phyloP scores from a whole-genome alignment of 768 basidiomycete species.

The Kwoniella sp. region DNA sequence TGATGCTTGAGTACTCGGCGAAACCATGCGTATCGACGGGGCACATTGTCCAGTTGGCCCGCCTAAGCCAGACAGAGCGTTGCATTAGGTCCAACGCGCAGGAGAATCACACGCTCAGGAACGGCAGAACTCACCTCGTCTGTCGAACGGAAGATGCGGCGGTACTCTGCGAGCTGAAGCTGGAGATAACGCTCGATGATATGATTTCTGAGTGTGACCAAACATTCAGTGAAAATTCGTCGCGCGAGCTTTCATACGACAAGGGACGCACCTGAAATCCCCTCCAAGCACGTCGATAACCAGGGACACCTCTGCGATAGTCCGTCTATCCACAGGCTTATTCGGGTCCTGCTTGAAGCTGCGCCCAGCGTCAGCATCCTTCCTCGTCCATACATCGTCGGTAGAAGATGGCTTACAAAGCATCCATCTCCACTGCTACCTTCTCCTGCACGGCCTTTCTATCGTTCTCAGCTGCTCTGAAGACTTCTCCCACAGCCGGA shows the following conservation, averaged over 20 bases:
- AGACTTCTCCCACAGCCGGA: conserved; percentile 73
- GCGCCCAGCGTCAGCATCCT: neutral
- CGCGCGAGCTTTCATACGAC: neutral
- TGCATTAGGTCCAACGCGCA: too few relatives aligned
- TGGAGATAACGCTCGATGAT: conserved; percentile 86
- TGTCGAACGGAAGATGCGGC: conserved; percentile 86
- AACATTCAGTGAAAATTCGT: neutral
- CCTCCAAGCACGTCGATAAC: conserved; percentile 84
- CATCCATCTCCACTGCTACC: conserved; percentile 87
- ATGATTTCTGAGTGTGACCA: conserved; percentile 57
- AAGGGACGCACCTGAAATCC: conserved; percentile 66
- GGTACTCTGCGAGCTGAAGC: conserved; percentile 90
- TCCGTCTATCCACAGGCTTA: conserved; percentile 65
- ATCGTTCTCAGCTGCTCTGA: conserved; percentile 75
- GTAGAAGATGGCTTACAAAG: conserved; percentile 67
- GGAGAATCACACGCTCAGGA: too few relatives aligned
- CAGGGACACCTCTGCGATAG: conserved; percentile 79
- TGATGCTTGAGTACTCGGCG: conserved; percentile 77
- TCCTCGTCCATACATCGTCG: neutral
- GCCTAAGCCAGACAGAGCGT: conserved; percentile 56
- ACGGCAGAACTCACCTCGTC: conserved; percentile 66
- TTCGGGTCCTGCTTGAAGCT: conserved; percentile 79
- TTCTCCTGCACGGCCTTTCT: conserved; percentile 79
- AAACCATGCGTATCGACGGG: conserved; percentile 94
- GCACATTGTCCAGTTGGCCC: conserved; percentile 91